Evolutionary conservation across 345 rosid species (phyloP).

Genomic region (Citrus cavaleriei): DNA sequence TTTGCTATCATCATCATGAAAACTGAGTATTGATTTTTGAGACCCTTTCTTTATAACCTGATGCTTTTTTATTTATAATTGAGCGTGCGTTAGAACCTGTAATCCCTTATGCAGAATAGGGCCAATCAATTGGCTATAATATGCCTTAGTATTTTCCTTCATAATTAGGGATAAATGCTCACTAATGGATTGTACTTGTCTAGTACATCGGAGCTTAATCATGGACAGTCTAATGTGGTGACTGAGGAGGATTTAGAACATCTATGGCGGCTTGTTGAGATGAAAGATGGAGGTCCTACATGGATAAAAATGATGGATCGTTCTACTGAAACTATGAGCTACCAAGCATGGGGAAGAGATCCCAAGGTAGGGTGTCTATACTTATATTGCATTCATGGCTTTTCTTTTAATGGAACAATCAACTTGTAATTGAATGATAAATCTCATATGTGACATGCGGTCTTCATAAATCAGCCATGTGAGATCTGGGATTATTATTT

Average conservation of each 20-base stretch:
- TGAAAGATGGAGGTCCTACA: slow-evolving; percentile 69
- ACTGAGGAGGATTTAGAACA: slow-evolving; percentile 60
- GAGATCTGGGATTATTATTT: not conserved
- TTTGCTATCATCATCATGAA: not conserved
- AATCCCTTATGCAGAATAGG: not conserved
- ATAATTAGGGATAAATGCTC: not conserved
- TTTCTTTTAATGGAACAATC: not conserved
- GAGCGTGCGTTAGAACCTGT: not conserved
- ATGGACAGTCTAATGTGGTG: slow-evolving; percentile 38
- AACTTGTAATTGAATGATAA: not conserved
- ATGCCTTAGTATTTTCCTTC: not conserved
- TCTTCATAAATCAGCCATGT: not conserved
- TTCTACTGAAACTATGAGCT: slow-evolving; percentile 50
- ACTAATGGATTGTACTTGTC: slow-evolving; percentile 9
- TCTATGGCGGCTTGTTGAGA: slow-evolving; percentile 56
- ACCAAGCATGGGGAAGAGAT: slow-evolving; percentile 80
- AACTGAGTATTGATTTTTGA: not conserved
- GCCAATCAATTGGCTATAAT: not conserved
- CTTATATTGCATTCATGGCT: not conserved
- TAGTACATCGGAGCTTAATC: slow-evolving; percentile 32
- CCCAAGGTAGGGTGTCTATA: slow-evolving; percentile 37
- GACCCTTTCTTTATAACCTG: not conserved
- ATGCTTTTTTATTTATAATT: not conserved
- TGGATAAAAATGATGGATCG: slow-evolving; percentile 84
- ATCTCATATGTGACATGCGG: not conserved